phyloP scores from a whole-genome alignment of 495 filamentous ascomycete genomes.

The Hypoxylon intermedium region DNA sequence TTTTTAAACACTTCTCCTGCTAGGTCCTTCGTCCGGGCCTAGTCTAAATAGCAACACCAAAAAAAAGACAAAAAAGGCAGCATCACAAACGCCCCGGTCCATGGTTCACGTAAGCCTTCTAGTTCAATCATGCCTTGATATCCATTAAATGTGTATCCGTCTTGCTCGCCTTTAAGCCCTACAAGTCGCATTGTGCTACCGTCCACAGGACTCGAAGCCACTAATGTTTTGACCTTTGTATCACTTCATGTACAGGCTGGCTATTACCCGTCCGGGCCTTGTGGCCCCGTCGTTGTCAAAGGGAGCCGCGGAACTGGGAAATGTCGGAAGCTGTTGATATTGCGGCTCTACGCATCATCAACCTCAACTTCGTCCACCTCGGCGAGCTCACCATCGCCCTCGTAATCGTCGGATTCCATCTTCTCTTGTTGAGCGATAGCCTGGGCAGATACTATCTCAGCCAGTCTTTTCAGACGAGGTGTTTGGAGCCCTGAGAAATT shows the following conservation, averaged over 20 bases:
- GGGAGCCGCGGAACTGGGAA: constrained; percentile 24
- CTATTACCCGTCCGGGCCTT: constrained; percentile 7
- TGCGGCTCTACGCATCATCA: constrained; percentile 41
- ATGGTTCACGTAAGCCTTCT: constrained; percentile 39
- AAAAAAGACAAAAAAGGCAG: constrained; percentile 23
- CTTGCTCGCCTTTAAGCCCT: constrained; percentile 5
- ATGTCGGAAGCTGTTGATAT: constrained; percentile 28
- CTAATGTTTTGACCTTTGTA: not conserved
- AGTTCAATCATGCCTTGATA: constrained; percentile 47
- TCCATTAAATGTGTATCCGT: constrained; percentile 40
- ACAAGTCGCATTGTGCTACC: not conserved
- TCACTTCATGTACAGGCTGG: not conserved
- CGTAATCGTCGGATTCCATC: constrained; percentile 62
- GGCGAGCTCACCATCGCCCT: constrained; percentile 49
- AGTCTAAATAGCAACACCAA: constrained; percentile 18
- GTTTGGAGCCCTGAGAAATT: constrained; percentile 82
- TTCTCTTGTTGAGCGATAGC: constrained; percentile 93
- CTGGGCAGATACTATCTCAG: constrained; percentile 96
- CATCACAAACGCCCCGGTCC: constrained; percentile 38
- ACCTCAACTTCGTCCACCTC: constrained; percentile 52
- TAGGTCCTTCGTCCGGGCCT: constrained; percentile 3
- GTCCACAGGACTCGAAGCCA: constrained; percentile 4
- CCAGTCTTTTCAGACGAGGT: constrained; percentile 87
- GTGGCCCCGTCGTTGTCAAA: constrained; percentile 3
- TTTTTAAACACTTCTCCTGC: constrained; percentile 31